Base-by-base conservation (phyloP, 805 yeast species). In the Yamadazyma tumulicola region DNA sequence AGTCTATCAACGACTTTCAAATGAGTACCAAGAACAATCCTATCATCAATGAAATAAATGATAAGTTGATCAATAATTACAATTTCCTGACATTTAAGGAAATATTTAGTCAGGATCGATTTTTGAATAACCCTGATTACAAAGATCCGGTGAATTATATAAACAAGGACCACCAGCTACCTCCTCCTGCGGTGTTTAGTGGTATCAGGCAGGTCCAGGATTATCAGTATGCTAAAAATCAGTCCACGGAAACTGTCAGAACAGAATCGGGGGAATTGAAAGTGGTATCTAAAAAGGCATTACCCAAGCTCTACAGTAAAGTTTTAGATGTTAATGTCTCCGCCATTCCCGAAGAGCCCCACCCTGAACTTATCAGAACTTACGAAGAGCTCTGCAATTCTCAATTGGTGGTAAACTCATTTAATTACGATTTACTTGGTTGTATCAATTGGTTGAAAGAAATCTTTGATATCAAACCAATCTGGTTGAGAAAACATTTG, bases 1-100 rank as follows among this genome's bases (percentile, higher is more conserved):
- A 96, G 46, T 86, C 85, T 44, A 75, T 88, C 71, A 80, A 91
- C 0, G 97, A 89, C 58, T 91, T 87, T 55, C 97, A 93, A 55
- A 73, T 75, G 43, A 64, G 75, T 20, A 74, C 87, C 9, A 72
- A 71, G 32, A 71, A 75, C 46, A 80, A 82, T 10, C 54, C 44
- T 2, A 38, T 51, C 17, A 55, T 46, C 21, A 56, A 63, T 39
- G 57, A 53, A 10, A 61, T 58, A 45, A 33, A 42, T 4, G 38
- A 49, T 5, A 47, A 59, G 10, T 40, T 60, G n/a, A 16, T 43
- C 2, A 42, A 53, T 27, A 46, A 49, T 12, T 40, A 44, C 14
- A 51, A 50, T 21, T 58, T 47, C 34, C 51, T 51, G 14, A 48
- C 53, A 11, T 38, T 66, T 10, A 45, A 49, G 26, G 25, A 44